Base-by-base conservation (phyloP, 228 moss, liverwort and hornwort species). In the Sphagnum fallax region DNA sequence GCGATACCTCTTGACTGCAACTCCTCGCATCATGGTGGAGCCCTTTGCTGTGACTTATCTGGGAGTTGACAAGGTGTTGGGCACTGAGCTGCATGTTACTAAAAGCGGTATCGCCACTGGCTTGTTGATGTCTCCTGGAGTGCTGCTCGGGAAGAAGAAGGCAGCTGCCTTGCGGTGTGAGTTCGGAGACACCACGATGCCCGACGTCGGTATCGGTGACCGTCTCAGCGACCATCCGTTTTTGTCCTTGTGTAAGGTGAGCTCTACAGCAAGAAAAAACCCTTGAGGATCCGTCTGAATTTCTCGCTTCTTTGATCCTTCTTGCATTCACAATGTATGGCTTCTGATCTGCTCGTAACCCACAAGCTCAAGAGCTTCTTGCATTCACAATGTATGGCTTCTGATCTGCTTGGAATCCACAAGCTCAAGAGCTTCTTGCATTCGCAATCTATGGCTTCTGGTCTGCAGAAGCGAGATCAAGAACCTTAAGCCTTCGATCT, bases 171-270 rank as follows among this genome's bases (percentile, higher is more conserved):
- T 90, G 13, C 74, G 9, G 16, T 50, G 72, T 5, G 83, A 83
- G 55, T 83, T 83, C 65, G 53, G 13, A 51, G 65, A 71, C 1
- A 65, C 77, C 52, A 32, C 32, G 32, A 74, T 74, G 53, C 85
- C 85, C 0, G 83, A 90, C 75, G 85, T 90, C 50, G 88, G 85
- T 12, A 77, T 90, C 4, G 90, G 85, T 67, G 90, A 90, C 60
- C 81, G 88, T 5, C 47, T 52, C 9, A 83, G 83, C 1, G 90
- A 90, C 49, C 72, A 72, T 58, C 52, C 70, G 48, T 90, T 90
- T 50, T 79, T 90, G 88, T 81, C 85, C 6, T 51, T 85, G 65
- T 90, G 88, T 16, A 88, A 88, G 81, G 90, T 90, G 53, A 10
- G 52, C 6, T 47, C 55, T 6, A 12, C 12, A 50, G 32, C 32